Evolutionary conservation across 495 filamentous ascomycete genomes (phyloP), one percentile per base, ranked within the genome.

Genomic region (Penicillium argentinense): DNA sequence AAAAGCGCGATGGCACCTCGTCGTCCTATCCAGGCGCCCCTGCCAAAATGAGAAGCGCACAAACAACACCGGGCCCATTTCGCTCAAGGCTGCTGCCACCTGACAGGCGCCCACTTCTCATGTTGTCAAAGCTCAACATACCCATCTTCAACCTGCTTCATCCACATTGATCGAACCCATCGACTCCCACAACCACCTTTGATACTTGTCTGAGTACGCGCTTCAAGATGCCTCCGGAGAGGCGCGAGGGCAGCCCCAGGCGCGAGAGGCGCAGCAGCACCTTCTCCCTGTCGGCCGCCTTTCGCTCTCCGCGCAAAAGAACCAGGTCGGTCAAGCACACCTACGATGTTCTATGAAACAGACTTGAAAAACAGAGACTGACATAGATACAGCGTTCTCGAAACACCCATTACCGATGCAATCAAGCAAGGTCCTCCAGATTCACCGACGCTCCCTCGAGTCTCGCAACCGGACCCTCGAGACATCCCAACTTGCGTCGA

Each of bases 401-500:
- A 44, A 5, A 22, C 38, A 4, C 33, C 49, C 8, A 37, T 28
- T 14, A n/a, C n/a, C n/a, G n/a, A n/a, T n/a, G n/a, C n/a, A n/a
- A n/a, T n/a, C n/a, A n/a, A n/a, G n/a, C n/a, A n/a, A n/a, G n/a
- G n/a, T n/a, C 18, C 9, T 11, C 25, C 55, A 7, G 42, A 39
- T 13, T 32, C 55, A 26, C 36, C 51, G 19, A 27, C 13, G 25
- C 33, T 36, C 16, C n/a, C n/a, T n/a, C n/a, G n/a, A n/a, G n/a
- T n/a, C n/a, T n/a, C n/a, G n/a, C n/a, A n/a, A n/a, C n/a, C n/a
- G n/a, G n/a, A n/a, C n/a, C n/a, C n/a, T n/a, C n/a, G n/a, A n/a
- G 22, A 16, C 19, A 45, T 7, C 16, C 62, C 56, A 26, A 53
- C 55, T 3, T 71, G 64, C 25, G 54, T 60, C 13, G 66, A 71